Percentiles rank a stretch among this genome's conserved stretches.
Evolutionary conservation across 2,329 filamentous ascomycete species (phyloP).

Genomic region (Sclerotinia borealis): DNA sequence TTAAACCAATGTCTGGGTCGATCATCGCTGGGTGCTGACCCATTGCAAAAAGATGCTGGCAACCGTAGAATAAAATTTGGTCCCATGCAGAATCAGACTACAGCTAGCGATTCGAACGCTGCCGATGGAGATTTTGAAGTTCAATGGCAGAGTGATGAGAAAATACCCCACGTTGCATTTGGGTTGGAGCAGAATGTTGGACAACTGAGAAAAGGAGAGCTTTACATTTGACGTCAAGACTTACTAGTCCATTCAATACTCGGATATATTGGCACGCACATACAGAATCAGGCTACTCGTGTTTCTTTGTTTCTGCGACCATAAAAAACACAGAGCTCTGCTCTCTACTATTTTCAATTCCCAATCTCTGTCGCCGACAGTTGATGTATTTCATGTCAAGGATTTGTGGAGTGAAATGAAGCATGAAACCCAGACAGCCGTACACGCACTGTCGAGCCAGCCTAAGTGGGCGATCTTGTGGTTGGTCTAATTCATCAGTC

Average conservation of each 20-base stretch:
- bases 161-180: neutral
- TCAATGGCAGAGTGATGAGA: neutral
- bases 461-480: neutral
- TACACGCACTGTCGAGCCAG: too few species aligned
- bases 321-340: too few species aligned
- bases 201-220: neutral
- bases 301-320: too few species aligned
- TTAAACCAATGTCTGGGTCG: conserved; percentile 6
- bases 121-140: neutral
- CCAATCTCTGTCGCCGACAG: too few species aligned
- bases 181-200: neutral
- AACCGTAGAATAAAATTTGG: neutral
- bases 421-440: too few species aligned
- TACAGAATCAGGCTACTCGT: neutral
- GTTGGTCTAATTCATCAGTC: neutral
- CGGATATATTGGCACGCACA: too few species aligned
- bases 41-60: neutral
- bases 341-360: too few species aligned
- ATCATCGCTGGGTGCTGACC: conserved; percentile 6
- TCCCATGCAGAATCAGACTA: neutral
- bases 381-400: neutral
- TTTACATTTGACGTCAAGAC: neutral
- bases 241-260: neutral
- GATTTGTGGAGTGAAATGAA: neutral
- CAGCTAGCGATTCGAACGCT: neutral